Base-by-base conservation (phyloP, 2,329 filamentous ascomycete species). In the Drechmeria coniospora region DNA sequence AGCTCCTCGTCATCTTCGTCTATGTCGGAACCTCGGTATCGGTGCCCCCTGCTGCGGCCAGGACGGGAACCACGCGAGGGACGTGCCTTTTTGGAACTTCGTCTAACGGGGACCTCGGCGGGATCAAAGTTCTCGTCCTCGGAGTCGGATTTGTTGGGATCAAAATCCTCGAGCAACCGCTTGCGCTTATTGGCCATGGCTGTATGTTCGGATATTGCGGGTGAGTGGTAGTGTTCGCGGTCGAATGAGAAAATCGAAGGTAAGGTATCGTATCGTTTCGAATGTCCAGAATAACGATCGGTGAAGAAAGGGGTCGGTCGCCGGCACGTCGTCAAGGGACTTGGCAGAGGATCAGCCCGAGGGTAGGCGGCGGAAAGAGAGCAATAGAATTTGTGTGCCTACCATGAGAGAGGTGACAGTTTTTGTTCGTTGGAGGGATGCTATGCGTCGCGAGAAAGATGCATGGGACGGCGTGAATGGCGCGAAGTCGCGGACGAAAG, bases 71-170 rank as follows among this genome's bases (percentile, higher is more conserved):
- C 42, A 29, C 50, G 53, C 5, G 56, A 48, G 17, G 56, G 46
- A 15, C 57, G 56, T 5, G 53, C 41, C 29, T 59, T 61, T 37
- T 59, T 64, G 30, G 49, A 49, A 33, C 36, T 50, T 32, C 55
- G 55, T 10, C 51, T 51, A 11, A 62, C 53, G 17, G 54, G 52
- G 15, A 51, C 56, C 38, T 63, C 59, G 14, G 47, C 44, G 11
- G 71, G 71, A 32, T 73, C 65, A 42, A 77, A 78, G 46, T 74
- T 74, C 37, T 72, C 69, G 43, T 78, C 73, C 27, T 72, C 65
- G 2, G 73, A 59, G 39, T 78, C 73, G 27, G 73, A 77, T 44
- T 72, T 66, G 46, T 75, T 76, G 3, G 68, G 69, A 47, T 78
- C 73, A 39, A 76, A 77, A 30, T 61, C 59, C 36, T 70, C 63